Base-by-base conservation (phyloP, 225 moss, liverwort and hornwort genomes). In the Anthoceros angustus region DNA sequence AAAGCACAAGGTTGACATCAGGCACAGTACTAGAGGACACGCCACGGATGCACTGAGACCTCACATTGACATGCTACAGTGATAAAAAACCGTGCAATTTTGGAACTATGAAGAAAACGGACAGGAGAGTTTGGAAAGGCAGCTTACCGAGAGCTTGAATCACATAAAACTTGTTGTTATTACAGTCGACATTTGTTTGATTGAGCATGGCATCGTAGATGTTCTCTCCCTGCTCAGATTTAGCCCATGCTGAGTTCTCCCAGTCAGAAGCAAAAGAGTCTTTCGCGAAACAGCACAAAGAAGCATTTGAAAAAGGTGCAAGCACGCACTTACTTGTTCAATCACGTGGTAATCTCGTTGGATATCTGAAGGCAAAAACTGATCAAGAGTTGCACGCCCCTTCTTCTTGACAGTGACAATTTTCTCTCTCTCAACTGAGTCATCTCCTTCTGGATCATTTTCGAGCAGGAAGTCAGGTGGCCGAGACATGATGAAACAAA, bases 111-210 rank as follows among this genome's bases (percentile, higher is more conserved):
- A n/a, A n/a, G n/a, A n/a, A n/a, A n/a, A n/a, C n/a, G n/a, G n/a
- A n/a, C n/a, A n/a, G n/a, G n/a, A n/a, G n/a, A n/a, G n/a, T n/a
- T n/a, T n/a, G n/a, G n/a, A n/a, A n/a, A n/a, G n/a, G 23, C 12
- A 20, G 21, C 63, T 12, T 77, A 95, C 95, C 84, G 67, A 98
- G 82, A 46, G 87, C 67, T 83, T 98, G 98, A 72, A 98, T 77
- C 20, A 98, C 84, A 63, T 89, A 92, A 62, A 79, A 98, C 72
- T 98, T 98, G 79, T 89, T 98, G 67, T 98, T 98, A 75, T 98
- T 98, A 1, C 62, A 74, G 62, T 86, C 92, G 70, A 98, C 62
- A 68, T 98, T 98, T 63, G 98, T 92, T 82, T 98, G 92, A 75
- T 98, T 98, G 42, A 98, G 89, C 89, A 89, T 92, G 10, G 92